Conservation (phyloP, 148 eudicot species). For the Simmondsia chinensis region DNA sequence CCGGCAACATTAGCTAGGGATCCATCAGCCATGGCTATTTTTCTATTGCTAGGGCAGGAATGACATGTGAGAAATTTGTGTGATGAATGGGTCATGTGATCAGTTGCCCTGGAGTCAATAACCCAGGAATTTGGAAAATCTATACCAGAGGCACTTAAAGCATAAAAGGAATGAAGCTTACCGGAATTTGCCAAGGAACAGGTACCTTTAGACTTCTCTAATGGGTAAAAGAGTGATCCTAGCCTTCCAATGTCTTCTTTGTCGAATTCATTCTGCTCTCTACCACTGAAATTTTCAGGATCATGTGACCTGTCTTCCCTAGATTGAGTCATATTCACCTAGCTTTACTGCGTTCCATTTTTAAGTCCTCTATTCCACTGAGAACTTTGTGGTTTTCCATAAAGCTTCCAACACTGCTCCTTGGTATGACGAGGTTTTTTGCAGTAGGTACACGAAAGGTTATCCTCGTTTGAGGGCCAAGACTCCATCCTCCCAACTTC, state of each 20-base stretch:
- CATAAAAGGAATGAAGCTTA: background rate
- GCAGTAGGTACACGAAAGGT: background rate
- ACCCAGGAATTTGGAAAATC: constrained; percentile 4
- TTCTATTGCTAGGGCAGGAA: background rate
- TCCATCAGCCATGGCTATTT: constrained; percentile 7
- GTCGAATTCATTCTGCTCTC: background rate
- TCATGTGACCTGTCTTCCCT: too few relatives aligned
- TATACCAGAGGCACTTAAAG: constrained; percentile 1
- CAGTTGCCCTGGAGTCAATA: constrained; percentile 4
- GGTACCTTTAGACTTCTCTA: background rate
- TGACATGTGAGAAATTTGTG: background rate
- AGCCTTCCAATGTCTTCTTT: background rate
- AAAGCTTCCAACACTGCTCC: background rate
- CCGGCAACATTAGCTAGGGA: constrained; percentile 5
- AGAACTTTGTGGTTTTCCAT: too few relatives aligned
- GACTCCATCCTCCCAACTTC: too few relatives aligned
- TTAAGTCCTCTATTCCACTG: too few relatives aligned
- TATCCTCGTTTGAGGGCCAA: too few relatives aligned
- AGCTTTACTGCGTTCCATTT: constrained; percentile 3
- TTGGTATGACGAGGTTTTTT: constrained; percentile 5
- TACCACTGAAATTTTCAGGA: too few relatives aligned
- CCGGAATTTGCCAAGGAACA: constrained; percentile 2
- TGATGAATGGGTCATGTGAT: constrained; percentile 6
- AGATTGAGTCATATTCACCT: too few relatives aligned
- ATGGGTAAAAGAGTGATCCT: background rate